Evolutionary conservation across 2,329 filamentous ascomycete genomes (phyloP).

Genomic region (Xylaria sp.): DNA sequence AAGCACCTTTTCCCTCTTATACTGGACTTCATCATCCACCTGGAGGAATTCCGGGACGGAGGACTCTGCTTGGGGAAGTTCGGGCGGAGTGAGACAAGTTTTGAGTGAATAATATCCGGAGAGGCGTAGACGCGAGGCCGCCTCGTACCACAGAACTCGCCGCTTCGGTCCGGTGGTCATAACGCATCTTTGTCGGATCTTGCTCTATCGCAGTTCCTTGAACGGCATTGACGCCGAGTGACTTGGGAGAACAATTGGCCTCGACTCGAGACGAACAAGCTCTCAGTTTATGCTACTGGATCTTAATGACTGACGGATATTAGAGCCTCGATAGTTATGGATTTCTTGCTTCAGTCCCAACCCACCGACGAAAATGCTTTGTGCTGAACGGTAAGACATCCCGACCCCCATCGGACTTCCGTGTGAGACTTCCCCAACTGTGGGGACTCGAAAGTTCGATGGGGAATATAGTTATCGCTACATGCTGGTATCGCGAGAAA

Average conservation of each 20-base stretch:
- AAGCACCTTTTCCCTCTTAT: slow-evolving; percentile 35
- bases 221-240: neutral
- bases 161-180: neutral
- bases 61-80: slow-evolving; percentile 35
- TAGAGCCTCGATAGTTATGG: too few species aligned
- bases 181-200: neutral
- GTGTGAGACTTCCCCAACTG: slow-evolving; percentile 20
- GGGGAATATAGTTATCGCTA: neutral
- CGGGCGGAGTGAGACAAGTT: slow-evolving; percentile 1
- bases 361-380: neutral
- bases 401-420: slow-evolving; percentile 37
- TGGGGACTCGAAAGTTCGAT: neutral
- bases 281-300: neutral
- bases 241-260: neutral
- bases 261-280: neutral
- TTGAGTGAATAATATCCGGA: slow-evolving; percentile 22
- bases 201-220: neutral
- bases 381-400: neutral
- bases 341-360: neutral
- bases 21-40: slow-evolving; percentile 18
- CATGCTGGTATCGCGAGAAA: neutral
- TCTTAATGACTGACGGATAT: neutral
- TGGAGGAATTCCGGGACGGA: slow-evolving; percentile 30
- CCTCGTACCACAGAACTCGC: neutral
- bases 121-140: neutral